A percentile compares a stretch with the other conserved stretches of the same genome.
Conservation (phyloP, 805 yeast species). For the Isabelozyma rhagii region DNA sequence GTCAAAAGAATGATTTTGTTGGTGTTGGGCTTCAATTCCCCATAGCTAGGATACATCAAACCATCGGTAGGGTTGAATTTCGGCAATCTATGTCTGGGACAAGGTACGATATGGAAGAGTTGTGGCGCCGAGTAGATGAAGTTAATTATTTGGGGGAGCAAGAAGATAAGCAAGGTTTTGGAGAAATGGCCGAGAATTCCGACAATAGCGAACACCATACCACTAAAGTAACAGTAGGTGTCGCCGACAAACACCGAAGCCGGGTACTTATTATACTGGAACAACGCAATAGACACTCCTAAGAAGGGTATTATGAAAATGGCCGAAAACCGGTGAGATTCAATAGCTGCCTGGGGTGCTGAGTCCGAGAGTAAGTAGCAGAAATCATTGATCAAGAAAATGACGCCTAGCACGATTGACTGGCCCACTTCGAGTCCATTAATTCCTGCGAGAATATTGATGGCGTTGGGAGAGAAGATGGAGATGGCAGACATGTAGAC, state of each 20-base stretch:
- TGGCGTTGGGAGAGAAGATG: slow-evolving; percentile 93
- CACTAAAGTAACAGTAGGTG: slow-evolving; percentile 95
- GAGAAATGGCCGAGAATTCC: slow-evolving; percentile 96
- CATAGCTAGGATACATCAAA: slow-evolving; percentile 62
- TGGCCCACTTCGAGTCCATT: slow-evolving; percentile 98
- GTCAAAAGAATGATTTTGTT: slow-evolving; percentile 22
- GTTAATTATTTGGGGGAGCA: slow-evolving; percentile 88
- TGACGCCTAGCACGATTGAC: slow-evolving; percentile 69
- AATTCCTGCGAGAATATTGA: slow-evolving; percentile 92
- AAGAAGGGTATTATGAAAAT: slow-evolving; percentile 80
- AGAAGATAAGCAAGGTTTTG: slow-evolving; percentile 81
- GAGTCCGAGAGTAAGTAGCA: slow-evolving; percentile 53
- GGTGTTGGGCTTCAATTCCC: slow-evolving; percentile 25
- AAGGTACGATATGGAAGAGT: slow-evolving; percentile 77
- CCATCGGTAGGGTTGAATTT: slow-evolving; percentile 65
- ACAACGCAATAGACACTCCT: slow-evolving; percentile 76
- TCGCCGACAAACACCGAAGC: slow-evolving; percentile 95
- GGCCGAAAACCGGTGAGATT: slow-evolving; percentile 79
- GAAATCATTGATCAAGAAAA: slow-evolving; percentile 73
- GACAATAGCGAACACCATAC: slow-evolving; percentile 97
- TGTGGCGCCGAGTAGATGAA: slow-evolving; percentile 93
- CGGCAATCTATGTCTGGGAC: slow-evolving; percentile 96
- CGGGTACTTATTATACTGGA: slow-evolving; percentile 85
- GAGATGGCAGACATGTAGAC: slow-evolving; percentile 87
- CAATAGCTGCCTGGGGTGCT: slow-evolving; percentile 54